Evolutionary conservation across 2,329 filamentous ascomycete genomes (phyloP), one percentile per base, ranked within the genome.

Genomic region (Nemania bipapillata): DNA sequence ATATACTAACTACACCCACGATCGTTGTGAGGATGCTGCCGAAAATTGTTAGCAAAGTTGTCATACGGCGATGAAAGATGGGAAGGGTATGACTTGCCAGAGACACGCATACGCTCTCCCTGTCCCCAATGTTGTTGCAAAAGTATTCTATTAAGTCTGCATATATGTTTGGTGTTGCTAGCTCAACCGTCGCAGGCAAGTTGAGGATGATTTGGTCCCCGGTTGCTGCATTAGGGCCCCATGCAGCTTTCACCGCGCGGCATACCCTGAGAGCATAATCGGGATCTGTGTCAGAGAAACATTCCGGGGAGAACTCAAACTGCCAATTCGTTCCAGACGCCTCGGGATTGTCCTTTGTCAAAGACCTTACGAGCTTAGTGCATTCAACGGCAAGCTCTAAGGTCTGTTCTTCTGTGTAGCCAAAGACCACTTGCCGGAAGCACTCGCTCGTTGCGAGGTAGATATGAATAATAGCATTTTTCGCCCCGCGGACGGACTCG

Each of bases 81-180:
- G 11, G 15, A 50, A 9, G 20, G 40, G 15, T 49, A 59, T 32
- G n/a, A 22, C 56, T 35, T 50, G 24, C 56, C 4, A 64, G 42
- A 69, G 92, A 96, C 8, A 98, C 92, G 75, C 90, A 92, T 58
- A 97, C 87, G 83, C 94, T 96, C 76, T 97, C 91, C 60, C 94
- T 86, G 80, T 97, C 92, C 0, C 87, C 86, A 77, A 98, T 94
- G 79, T 95, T 86, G 60, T 86, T 88, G 84, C 93, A 97, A 81
- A 99, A 99, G 83, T 93, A 97, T 80, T 99, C 96, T 70, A 99
- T 92, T 83, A 96, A 92, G 78, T 99, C 96, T 57, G 96, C 96
- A 79, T 96, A 99, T 55, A 97, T 88, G 79, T 99, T 99, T 37
- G 94, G 94, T 0, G 96, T 97, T 0, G 93, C 83, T 90, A 97